Conservation (phyloP, 2,329 filamentous ascomycete genomes). For the Orbilia ellipsospora region DNA sequence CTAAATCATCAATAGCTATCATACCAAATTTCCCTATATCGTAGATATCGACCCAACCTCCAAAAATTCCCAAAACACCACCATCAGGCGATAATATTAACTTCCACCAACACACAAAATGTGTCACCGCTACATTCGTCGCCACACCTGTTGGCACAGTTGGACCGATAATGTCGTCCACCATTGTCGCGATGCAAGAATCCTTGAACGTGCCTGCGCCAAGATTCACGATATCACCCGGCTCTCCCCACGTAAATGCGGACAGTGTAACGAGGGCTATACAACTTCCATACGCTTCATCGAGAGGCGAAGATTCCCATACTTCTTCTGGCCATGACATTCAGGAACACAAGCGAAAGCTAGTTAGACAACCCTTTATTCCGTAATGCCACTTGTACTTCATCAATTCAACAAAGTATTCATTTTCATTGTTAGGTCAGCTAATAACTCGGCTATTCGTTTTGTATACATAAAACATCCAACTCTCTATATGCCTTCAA, state of each 20-base stretch:
- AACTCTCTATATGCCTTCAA: too few relatives aligned
- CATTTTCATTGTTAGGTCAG: too few relatives aligned
- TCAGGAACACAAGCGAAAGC: too few relatives aligned
- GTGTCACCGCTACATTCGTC: constrained; percentile 37
- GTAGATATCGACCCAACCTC: background rate
- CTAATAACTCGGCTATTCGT: too few relatives aligned
- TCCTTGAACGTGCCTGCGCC: background rate
- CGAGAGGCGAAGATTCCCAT: background rate
- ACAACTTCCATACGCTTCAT: background rate
- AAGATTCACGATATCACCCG: constrained; percentile 4
- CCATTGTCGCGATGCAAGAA: constrained; percentile 13
- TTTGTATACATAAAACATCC: too few relatives aligned
- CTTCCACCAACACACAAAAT: constrained; percentile 9
- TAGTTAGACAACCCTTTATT: too few relatives aligned
- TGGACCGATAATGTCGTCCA: constrained; percentile 25
- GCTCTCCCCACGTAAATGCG: background rate
- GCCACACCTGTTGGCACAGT: constrained; percentile 35
- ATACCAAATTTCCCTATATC: too few relatives aligned
- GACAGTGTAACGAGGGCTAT: constrained; percentile 12
- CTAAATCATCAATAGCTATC: background rate
- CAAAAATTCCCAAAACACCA: background rate
- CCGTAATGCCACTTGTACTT: too few relatives aligned
- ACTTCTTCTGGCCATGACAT: background rate
- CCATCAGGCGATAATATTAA: background rate
- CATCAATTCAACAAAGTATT: too few relatives aligned